A percentile compares a stretch with the other conserved stretches of the same genome.
phyloP scores from a whole-genome alignment of 495 filamentous ascomycete genomes.

The Chaetomidium leptoderma region DNA sequence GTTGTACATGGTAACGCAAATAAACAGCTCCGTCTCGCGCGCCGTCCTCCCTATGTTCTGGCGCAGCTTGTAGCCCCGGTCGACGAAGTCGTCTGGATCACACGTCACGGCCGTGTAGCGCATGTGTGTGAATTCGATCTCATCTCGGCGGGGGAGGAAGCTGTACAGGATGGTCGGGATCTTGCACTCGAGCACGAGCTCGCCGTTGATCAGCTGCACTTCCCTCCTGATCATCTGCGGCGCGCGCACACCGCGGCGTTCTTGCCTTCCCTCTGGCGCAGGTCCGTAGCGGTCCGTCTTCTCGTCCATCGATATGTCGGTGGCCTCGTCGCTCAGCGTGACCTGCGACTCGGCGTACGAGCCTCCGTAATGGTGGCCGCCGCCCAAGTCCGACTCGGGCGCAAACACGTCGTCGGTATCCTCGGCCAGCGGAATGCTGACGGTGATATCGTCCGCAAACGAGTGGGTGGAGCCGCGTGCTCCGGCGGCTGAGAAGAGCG shows the following conservation, averaged over 20 bases:
- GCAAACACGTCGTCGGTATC: slow-evolving; percentile 74
- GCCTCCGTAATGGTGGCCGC: slow-evolving; percentile 38
- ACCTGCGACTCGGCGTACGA: slow-evolving; percentile 62
- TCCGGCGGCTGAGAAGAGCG: slow-evolving; percentile 63
- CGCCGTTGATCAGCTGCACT: slow-evolving; percentile 92
- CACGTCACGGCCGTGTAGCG: slow-evolving; percentile 99
- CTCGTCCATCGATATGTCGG: slow-evolving; percentile 47
- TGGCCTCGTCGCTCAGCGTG: slow-evolving; percentile 38
- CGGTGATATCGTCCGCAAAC: slow-evolving; percentile 51
- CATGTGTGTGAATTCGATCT: slow-evolving; percentile 98
- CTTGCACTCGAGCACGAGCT: slow-evolving; percentile 96
- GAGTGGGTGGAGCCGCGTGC: slow-evolving; percentile 31
- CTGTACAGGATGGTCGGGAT: slow-evolving; percentile 96
- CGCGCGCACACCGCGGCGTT: slow-evolving; percentile 74
- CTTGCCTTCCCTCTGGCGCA: slow-evolving; percentile 78
- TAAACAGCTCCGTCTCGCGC: slow-evolving; percentile 96
- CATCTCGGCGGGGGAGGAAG: slow-evolving; percentile 86
- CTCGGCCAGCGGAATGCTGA: slow-evolving; percentile 55
- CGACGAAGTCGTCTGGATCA: slow-evolving; percentile 91
- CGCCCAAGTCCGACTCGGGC: slow-evolving; percentile 49
- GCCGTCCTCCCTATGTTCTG: slow-evolving; percentile 83
- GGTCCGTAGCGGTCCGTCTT: slow-evolving; percentile 75
- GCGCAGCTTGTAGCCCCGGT: slow-evolving; percentile 86
- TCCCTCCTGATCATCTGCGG: slow-evolving; percentile 91
- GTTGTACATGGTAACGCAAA: slow-evolving; percentile 99